These are phyloP conservation scores for Flaveria bidentis DNA, from an alignment of 129 eudicot species.

Conservation along the genomic window DNA sequence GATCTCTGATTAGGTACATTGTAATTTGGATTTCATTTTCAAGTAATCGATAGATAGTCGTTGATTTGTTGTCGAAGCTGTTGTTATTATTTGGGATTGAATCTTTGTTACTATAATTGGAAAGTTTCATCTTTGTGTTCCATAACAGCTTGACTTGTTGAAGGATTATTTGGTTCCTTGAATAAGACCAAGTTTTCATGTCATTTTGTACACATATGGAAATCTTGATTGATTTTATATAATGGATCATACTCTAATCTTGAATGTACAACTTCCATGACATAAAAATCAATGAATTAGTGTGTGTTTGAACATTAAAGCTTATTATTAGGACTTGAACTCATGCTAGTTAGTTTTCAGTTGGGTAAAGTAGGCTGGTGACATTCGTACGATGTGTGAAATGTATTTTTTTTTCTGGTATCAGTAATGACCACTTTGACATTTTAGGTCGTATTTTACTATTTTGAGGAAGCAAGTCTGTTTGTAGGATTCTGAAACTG, in stretches of 20 bases:
- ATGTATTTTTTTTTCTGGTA: too few species aligned
- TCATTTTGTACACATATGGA: neutral
- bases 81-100: neutral
- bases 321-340: neutral
- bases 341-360: neutral
- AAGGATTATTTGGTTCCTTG: neutral
- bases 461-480: neutral
- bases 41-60: neutral
- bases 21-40: neutral
- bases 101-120: neutral
- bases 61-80: neutral
- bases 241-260: neutral
- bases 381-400: neutral
- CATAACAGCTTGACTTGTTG: neutral
- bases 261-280: neutral
- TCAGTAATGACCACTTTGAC: neutral
- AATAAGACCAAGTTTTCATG: too few species aligned
- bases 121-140: too few species aligned
- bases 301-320: neutral
- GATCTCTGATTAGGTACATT: neutral
- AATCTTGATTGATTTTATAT: neutral
- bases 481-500: neutral
- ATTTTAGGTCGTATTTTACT: neutral
- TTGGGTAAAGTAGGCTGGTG: neutral
- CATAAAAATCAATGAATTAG: neutral